Base-by-base conservation (phyloP, 257 asterid genomes). In the Striga asiatica region DNA sequence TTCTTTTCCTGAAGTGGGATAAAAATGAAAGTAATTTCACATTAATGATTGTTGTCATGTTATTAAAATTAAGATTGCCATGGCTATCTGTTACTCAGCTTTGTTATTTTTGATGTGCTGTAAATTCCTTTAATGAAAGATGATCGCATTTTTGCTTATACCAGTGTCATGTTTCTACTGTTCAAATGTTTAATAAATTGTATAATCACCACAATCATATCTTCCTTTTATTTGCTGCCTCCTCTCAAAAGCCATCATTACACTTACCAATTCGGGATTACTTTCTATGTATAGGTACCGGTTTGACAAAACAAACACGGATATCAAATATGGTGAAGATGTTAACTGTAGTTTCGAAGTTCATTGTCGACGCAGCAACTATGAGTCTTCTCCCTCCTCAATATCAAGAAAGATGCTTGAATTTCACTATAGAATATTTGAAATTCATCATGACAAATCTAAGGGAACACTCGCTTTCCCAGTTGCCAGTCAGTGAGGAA, bases 261-360 rank as follows among this genome's bases (percentile, higher is more conserved):
- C 48, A 24, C 53, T 35, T 50, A 38, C 39, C 49, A 19, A 20
- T 41, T 38, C 27, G 35, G 64, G 46, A 41, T 37, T 62, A 65
- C 35, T 72, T 52, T 51, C 53, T 34, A n/a, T n/a, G n/a, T n/a
- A 43, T 39, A 88, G 97, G 80, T 20, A 39, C 66, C 37, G 56
- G 28, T 48, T 53, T 41, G 38, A 54, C 58, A 22, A 63, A 59
- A 66, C 70, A 50, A 48, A 65, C 48, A 20, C 70, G 71, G 62
- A 58, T 65, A 50, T 48, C 68, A 35, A 73, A 68, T 65, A 49
- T 39, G 78, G 68, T 82, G 71, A 78, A 82, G 83, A 70, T 69
- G 64, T 70, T 81, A 61, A 81, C 93, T n/a, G 79, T 84, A 41
- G 67, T 82, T 50, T 70, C 84, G 62, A 84, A 88, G 74, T 84